phyloP scores from a whole-genome alignment of 345 rosid genomes.

The Citrus mangshanensis region DNA sequence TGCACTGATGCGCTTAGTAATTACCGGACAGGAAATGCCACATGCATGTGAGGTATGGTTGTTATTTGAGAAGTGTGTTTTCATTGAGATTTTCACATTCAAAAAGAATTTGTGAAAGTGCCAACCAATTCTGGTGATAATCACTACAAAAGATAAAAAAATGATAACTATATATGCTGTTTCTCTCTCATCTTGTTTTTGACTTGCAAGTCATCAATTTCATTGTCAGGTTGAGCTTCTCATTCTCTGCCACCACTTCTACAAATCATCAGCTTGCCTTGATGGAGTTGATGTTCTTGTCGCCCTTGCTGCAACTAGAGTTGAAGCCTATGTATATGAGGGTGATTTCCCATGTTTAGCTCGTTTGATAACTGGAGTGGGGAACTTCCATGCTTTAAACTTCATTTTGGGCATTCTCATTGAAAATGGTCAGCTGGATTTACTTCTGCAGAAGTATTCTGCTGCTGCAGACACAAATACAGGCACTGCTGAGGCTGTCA shows the following conservation, averaged over 20 bases:
- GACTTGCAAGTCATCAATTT: conserved; percentile 3
- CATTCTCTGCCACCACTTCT: conserved; percentile 94
- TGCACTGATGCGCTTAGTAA: conserved; percentile 97
- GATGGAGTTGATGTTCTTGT: conserved; percentile 99
- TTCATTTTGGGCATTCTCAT: conserved; percentile 95
- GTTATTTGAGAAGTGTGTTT: not conserved
- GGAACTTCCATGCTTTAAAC: conserved; percentile 91
- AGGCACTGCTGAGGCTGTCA: conserved; percentile 80
- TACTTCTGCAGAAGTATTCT: conserved; percentile 87
- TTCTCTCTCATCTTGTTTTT: not conserved
- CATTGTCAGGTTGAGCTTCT: conserved; percentile 87
- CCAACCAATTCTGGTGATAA: not conserved
- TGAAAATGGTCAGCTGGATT: conserved; percentile 91
- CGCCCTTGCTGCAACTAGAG: conserved; percentile 95
- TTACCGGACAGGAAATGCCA: conserved; percentile 96
- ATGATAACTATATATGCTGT: not conserved
- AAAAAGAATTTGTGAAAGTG: not conserved
- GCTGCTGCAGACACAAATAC: conserved; percentile 83
- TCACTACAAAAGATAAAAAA: not conserved
- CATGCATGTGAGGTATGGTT: conserved; percentile 90
- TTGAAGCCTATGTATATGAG: conserved; percentile 89
- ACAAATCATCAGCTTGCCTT: conserved; percentile 95
- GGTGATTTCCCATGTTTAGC: conserved; percentile 95
- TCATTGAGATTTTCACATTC: not conserved
- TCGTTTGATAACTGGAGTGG: conserved; percentile 93